Evolutionary conservation across 1,139 yeast species (phyloP).

Genomic region (Pichia cactophila): DNA sequence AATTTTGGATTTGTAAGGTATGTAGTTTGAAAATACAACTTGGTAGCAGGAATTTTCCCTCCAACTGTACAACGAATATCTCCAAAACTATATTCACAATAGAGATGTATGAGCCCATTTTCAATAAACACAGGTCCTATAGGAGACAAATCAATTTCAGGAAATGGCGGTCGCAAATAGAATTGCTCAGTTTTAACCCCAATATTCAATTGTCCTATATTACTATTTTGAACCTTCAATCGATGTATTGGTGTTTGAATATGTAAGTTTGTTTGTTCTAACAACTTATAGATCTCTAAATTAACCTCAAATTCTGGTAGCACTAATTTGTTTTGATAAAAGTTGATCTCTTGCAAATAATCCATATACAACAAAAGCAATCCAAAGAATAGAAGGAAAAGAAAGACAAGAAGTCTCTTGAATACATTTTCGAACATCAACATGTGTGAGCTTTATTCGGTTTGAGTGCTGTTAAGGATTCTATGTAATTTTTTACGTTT

Average conservation of each 20-base stretch:
- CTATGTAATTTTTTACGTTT: too few species aligned
- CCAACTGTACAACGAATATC: constrained; percentile 19
- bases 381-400: constrained; percentile 18
- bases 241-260: neutral
- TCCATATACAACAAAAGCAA: constrained; percentile 20
- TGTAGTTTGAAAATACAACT: constrained; percentile 20
- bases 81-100: constrained; percentile 19
- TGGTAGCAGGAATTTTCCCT: constrained; percentile 22
- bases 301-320: constrained; percentile 17
- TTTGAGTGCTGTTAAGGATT: too few species aligned
- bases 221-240: neutral
- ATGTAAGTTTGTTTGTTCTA: constrained; percentile 12
- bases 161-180: constrained; percentile 22
- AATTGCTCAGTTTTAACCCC: constrained; percentile 1
- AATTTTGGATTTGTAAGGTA: constrained; percentile 18
- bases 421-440: constrained; percentile 14
- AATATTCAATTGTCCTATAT: neutral
- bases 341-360: constrained; percentile 21
- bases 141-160: constrained; percentile 19
- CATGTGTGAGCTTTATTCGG: neutral
- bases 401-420: constrained; percentile 15
- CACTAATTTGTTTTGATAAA: constrained; percentile 20
- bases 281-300: constrained; percentile 18
- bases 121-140: constrained; percentile 27
- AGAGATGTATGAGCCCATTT: constrained; percentile 20